Percentiles rank a stretch among this genome's conserved stretches.
Evolutionary conservation across 805 yeast species (phyloP).

Genomic region (Aciculoconidium aculeatum): DNA sequence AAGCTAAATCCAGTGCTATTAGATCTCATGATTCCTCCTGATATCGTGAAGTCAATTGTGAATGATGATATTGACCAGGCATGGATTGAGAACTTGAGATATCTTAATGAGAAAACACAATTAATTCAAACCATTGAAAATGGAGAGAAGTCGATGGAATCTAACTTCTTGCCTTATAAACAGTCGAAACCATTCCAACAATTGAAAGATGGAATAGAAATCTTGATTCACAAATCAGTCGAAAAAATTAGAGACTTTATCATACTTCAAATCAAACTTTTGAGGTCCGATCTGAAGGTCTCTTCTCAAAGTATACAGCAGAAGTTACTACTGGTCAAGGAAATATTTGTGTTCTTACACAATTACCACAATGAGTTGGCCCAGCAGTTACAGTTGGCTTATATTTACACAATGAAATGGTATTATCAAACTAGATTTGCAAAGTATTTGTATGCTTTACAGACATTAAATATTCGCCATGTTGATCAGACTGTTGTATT

Average conservation of each 20-base stretch:
- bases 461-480: slow-evolving; percentile 49
- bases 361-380: slow-evolving; percentile 59
- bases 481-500: slow-evolving; percentile 54
- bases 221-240: slow-evolving; percentile 55
- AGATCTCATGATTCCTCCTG: slow-evolving; percentile 72
- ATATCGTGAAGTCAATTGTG: slow-evolving; percentile 51
- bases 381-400: slow-evolving; percentile 69
- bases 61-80: slow-evolving; percentile 48
- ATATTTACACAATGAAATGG: slow-evolving; percentile 88
- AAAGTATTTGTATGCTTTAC: slow-evolving; percentile 67
- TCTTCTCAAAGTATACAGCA: slow-evolving; percentile 75
- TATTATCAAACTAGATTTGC: slow-evolving; percentile 77
- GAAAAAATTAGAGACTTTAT: slow-evolving; percentile 74
- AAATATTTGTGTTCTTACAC: slow-evolving; percentile 52
- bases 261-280: slow-evolving; percentile 55
- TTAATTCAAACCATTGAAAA: slow-evolving; percentile 38
- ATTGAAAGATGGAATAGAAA: slow-evolving; percentile 34
- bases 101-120: slow-evolving; percentile 51
- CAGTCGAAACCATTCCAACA: slow-evolving; percentile 23
- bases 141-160: slow-evolving; percentile 1
- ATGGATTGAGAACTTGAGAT: slow-evolving; percentile 66
- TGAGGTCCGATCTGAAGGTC: slow-evolving; percentile 53
- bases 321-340: slow-evolving; percentile 56
- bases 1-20: slow-evolving; percentile 70
- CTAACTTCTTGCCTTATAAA: slow-evolving; percentile 12